A percentile compares a stretch with the other conserved stretches of the same genome.
Conservation (phyloP, 2,329 filamentous ascomycete genomes). For the Aureobasidium subglaciale region DNA sequence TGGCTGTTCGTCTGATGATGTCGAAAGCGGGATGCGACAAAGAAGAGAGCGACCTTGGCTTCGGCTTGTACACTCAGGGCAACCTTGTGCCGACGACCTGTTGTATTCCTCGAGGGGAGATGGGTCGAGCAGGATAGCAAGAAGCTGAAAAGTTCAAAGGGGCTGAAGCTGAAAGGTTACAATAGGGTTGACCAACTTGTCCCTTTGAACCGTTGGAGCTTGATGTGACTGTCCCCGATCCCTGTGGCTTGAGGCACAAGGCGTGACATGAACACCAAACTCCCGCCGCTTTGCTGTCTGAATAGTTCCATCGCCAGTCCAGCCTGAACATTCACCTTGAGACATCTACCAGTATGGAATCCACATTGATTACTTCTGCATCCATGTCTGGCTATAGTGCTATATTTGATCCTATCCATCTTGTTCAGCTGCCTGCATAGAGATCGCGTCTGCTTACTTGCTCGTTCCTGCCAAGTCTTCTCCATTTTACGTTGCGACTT, state of each 20-base stretch:
- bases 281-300: conserved; percentile 1
- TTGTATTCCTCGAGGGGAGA: neutral
- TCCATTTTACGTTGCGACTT: neutral
- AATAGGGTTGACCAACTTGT: neutral
- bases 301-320: neutral
- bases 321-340: neutral
- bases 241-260: neutral
- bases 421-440: neutral
- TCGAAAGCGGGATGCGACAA: conserved; percentile 8
- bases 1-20: neutral
- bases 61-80: neutral
- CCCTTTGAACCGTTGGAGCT: conserved; percentile 10
- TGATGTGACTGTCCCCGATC: neutral
- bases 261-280: neutral
- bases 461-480: conserved; percentile 9
- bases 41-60: neutral
- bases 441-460: neutral
- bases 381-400: neutral
- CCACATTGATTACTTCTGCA: neutral
- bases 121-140: neutral
- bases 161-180: neutral
- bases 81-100: neutral
- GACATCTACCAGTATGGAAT: too few relatives aligned
- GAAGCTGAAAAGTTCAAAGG: neutral
- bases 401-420: neutral